Evolutionary conservation across 2,329 filamentous ascomycete genomes (phyloP), one percentile per base, ranked within the genome.

Genomic region (Verticillium klebahnii): DNA sequence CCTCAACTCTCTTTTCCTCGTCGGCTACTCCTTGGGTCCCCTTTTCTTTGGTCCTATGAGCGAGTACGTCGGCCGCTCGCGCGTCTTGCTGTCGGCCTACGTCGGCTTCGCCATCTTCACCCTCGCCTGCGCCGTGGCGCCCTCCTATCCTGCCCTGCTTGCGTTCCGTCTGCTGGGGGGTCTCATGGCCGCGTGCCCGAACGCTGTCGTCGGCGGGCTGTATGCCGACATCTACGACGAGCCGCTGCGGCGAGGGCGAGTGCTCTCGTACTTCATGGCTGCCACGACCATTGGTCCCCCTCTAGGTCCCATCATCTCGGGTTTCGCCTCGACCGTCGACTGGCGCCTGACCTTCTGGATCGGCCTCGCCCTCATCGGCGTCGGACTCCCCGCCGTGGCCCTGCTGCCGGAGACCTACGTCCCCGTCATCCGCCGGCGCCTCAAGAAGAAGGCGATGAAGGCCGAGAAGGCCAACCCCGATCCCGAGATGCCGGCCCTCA

Each of bases 331-430:
- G 1, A 70, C 78, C 1, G 80, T 89, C 31, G 83, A 82, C 31
- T 91, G 89, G 89, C 81, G 85, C 56, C 91, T 89, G 89, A 75
- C 82, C 1, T 90, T 90, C 69, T 91, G 88, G 84, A 81, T 92
- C 31, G 88, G 79, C 15, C 77, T 91, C n/a, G 89, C 93, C 19
- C 79, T 90, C 60, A 89, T 89, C 2, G 88, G 83, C 31, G 73
- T 75, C 0, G 88, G 87, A 5, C 12, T 50, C 9, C 45, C 45
- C 9, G 45, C 45, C 19, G n/a, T 50, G n/a, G 19, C 19, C 1
- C 80, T 88, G 72, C 76, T 86, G 1, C 74, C 86, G n/a, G 87
- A 90, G 72, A 89, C 86, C 1, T 88, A 83, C 67, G 82, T 76
- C 0, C 87, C 86, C 0, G 77, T 86, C 5, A 77, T 89, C 15